These are phyloP conservation scores for Fomitopsis serialis DNA, from an alignment of 768 basidiomycete genomes.

Conservation along the genomic window DNA sequence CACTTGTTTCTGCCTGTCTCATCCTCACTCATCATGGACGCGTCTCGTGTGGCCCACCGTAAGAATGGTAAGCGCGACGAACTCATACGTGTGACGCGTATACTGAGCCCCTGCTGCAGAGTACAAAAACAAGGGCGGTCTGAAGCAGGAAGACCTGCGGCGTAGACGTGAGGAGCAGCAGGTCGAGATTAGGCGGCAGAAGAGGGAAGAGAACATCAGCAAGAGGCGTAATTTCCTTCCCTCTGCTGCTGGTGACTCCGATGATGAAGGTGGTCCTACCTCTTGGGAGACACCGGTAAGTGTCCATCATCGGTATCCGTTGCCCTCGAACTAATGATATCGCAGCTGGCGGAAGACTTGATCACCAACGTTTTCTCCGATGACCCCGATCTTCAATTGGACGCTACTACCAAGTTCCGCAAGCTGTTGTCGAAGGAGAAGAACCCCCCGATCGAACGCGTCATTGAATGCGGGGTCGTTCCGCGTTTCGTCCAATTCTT, in stretches of 20 bases:
- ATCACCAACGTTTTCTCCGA: constrained; percentile 89
- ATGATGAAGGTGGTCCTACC: constrained; percentile 75
- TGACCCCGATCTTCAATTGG: constrained; percentile 86
- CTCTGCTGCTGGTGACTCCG: constrained; percentile 71
- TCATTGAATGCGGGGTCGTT: constrained; percentile 96
- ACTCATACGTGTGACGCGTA: background rate
- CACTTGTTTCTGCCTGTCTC: constrained; percentile 16
- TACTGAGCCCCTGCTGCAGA: constrained; percentile 46
- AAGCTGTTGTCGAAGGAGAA: constrained; percentile 99
- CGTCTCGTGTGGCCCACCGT: constrained; percentile 71
- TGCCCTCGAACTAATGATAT: constrained; percentile 4
- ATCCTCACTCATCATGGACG: constrained; percentile 28
- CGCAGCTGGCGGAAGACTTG: constrained; percentile 85
- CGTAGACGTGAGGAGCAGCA: constrained; percentile 97
- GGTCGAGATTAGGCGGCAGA: constrained; percentile 97
- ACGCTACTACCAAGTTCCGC: constrained; percentile 97
- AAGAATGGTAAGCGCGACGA: constrained; percentile 50
- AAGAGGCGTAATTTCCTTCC: constrained; percentile 94
- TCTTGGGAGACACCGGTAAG: constrained; percentile 76
- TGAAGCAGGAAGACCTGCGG: constrained; percentile 91
- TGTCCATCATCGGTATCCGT: constrained; percentile 17
- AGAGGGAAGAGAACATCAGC: constrained; percentile 97
- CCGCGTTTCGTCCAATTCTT: constrained; percentile 97
- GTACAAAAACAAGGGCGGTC: constrained; percentile 86
- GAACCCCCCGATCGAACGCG: constrained; percentile 97